phyloP scores from a whole-genome alignment of 768 basidiomycete species.

The Roridomyces roridus region DNA sequence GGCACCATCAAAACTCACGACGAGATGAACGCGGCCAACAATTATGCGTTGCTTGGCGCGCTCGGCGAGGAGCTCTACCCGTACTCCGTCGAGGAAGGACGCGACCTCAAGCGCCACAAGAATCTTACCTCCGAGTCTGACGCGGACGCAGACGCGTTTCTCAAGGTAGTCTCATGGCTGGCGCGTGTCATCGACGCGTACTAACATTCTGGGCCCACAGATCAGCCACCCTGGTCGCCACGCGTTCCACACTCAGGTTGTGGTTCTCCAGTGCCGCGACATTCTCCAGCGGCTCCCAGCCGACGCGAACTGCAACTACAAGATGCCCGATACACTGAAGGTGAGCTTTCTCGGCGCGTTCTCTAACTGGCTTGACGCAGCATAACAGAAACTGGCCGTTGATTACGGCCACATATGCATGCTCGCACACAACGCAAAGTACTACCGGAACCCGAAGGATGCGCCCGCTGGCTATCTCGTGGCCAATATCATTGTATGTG shows the following conservation, averaged over 20 bases:
- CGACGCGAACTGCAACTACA: background rate
- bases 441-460: slow-evolving; percentile 5
- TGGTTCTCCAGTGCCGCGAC: background rate
- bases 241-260: background rate
- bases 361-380: background rate
- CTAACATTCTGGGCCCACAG: no score
- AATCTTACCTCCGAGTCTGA: background rate
- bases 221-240: background rate
- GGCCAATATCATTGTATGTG: background rate
- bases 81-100: slow-evolving; percentile 4
- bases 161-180: background rate
- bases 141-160: background rate
- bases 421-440: background rate
- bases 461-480: background rate
- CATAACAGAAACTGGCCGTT: background rate
- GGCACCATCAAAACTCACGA: no score
- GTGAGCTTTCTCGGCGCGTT: background rate
- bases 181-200: no score
- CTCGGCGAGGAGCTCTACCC: background rate
- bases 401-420: background rate
- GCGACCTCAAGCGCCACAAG: slow-evolving; percentile 2
- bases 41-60: background rate
- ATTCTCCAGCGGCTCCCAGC: background rate
- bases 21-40: background rate
- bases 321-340: background rate